Evolutionary conservation across 306 rosid species (phyloP), one percentile per base, ranked within the genome.

Genomic region (Vigna hirtella): DNA sequence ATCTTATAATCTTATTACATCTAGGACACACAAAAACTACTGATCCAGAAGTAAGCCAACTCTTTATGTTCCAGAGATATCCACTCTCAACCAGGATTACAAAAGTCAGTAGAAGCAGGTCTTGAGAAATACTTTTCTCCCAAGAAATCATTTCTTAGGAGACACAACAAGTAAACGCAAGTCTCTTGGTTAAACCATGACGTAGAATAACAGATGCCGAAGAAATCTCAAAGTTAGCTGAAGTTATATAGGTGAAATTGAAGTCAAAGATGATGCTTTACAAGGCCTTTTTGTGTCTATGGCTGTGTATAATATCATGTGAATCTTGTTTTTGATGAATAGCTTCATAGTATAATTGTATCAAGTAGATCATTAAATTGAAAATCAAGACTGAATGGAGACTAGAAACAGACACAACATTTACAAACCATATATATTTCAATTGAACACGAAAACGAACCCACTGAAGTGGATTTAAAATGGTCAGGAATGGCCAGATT

Each of bases 231-330:
- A 79, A 86, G 43, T 73, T 73, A 65, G 79, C 24, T 70, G 66
- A 13, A 42, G 11, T 63, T 9, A 10, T 43, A 12, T 59, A 91
- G 86, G 90, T 20, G 93, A 91, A 82, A 77, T 91, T 74, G 96
- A 93, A 83, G 98, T 91, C 79, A 11, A 86, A 15, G 98, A 89
- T 48, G 96, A 96, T 78, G 94, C 94, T 62, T 85, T 88, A 16
- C 74, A 89, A 42, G 98, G 98, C 49, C 76, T 93, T 81, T 68
- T 93, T 38, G 96, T 91, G 71, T 83, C 86, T 73, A 42, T 89
- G 71, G 86, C 79, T 22, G 88, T 88, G 11, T 56, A 82, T 83
- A 66, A 51, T 67, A 59, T 72, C 48, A 20, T 34, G 17, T 83
- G 30, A 70, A 6, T 66, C 42, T 63, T 38, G 6, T 30, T 53